These are phyloP conservation scores for Aspergillus uvarum DNA, from an alignment of 2,329 filamentous ascomycete genomes.

Conservation along the genomic window DNA sequence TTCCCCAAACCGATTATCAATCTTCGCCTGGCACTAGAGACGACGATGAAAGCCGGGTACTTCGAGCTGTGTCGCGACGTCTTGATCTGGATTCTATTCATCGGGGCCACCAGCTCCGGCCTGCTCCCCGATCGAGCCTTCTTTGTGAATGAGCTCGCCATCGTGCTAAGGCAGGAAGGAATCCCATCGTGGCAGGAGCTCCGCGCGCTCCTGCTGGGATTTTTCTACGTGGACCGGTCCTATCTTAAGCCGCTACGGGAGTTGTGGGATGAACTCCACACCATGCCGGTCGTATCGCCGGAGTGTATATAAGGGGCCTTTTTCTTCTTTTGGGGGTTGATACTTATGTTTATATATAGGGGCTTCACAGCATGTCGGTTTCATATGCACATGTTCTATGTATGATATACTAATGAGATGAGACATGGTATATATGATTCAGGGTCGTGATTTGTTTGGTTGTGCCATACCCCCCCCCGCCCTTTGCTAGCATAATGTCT, in stretches of 20 bases:
- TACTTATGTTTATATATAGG: constrained; percentile 5
- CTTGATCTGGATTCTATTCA: constrained; percentile 39
- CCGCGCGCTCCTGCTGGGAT: constrained; percentile 31
- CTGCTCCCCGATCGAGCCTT: constrained; percentile 29
- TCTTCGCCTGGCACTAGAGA: constrained; percentile 34
- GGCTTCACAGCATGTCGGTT: constrained; percentile 1
- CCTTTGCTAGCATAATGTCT: not conserved
- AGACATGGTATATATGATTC: constrained; percentile 18
- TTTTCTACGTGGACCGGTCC: constrained; percentile 39
- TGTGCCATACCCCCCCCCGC: not conserved
- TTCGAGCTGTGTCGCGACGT: constrained; percentile 36
- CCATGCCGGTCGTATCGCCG: constrained; percentile 15
- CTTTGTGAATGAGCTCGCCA: constrained; percentile 34
- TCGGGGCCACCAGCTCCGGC: constrained; percentile 33
- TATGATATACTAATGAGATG: constrained; percentile 21
- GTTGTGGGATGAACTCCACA: constrained; percentile 35
- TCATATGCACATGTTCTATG: constrained; percentile 5
- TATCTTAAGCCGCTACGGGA: constrained; percentile 32
- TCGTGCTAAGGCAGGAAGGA: constrained; percentile 28
- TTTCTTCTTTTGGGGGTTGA: constrained; percentile 4
- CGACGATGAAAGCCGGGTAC: constrained; percentile 32
- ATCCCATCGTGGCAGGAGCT: constrained; percentile 36
- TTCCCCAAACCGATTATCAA: constrained; percentile 36
- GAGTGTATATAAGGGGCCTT: constrained; percentile 15
- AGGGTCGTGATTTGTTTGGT: not conserved